Conservation (phyloP, 352 stramenopile species). For the Globisporangium nunn region DNA sequence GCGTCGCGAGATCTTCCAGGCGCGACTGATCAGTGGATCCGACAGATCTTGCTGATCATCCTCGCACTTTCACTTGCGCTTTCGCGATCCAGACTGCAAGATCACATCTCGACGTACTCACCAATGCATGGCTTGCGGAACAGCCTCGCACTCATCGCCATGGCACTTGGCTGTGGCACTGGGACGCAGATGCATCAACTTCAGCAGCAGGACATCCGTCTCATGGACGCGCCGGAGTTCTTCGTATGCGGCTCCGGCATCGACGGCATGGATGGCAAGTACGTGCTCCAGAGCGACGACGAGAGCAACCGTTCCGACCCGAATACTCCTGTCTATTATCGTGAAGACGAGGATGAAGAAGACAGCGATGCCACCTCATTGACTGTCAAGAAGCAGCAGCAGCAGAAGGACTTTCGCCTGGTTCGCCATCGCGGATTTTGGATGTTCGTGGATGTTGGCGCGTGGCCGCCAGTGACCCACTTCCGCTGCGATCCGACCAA, state of each 20-base stretch:
- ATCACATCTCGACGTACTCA: too few species aligned
- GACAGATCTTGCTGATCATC: constrained; percentile 10
- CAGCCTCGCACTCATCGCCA: background rate
- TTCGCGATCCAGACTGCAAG: too few species aligned
- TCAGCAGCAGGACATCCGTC: background rate
- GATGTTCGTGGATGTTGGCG: constrained; percentile 50
- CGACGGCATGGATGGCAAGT: constrained; percentile 44
- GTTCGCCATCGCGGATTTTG: constrained; percentile 61
- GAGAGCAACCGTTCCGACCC: constrained; percentile 20
- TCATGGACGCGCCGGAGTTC: constrained; percentile 17
- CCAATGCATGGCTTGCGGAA: too few species aligned
- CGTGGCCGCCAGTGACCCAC: constrained; percentile 45
- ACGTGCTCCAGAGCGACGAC: constrained; percentile 22
- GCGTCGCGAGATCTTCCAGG: background rate
- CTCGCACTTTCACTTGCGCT: background rate
- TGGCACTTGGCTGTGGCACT: background rate
- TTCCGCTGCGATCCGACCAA: constrained; percentile 61
- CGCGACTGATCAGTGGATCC: constrained; percentile 13
- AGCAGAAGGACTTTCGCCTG: constrained; percentile 38
- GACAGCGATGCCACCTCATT: background rate
- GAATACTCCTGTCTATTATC: constrained; percentile 33
- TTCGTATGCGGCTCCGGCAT: constrained; percentile 49
- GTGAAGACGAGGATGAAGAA: constrained; percentile 26
- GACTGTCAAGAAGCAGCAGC: background rate
- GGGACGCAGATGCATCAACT: background rate